Percentiles rank a stretch among this genome's conserved stretches.
These are phyloP conservation scores for Suillus ampliporus DNA, from an alignment of 768 basidiomycete genomes.

Conservation along the genomic window DNA sequence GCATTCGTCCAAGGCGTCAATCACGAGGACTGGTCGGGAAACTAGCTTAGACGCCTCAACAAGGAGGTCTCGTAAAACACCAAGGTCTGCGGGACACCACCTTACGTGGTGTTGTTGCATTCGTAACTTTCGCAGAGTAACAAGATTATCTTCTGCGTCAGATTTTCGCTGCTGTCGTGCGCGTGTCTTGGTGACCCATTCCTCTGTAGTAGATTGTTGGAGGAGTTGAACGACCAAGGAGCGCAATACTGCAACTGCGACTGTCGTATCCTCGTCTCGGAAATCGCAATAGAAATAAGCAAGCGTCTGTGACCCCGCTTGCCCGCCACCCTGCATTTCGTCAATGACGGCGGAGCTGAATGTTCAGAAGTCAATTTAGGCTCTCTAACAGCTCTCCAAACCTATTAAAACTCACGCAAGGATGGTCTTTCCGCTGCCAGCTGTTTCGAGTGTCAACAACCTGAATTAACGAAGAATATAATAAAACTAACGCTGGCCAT, in stretches of 20 bases:
- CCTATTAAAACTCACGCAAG: background rate
- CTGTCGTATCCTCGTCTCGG: conserved; percentile 15
- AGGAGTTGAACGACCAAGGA: conserved; percentile 25
- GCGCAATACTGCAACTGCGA: conserved; percentile 17
- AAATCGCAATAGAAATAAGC: conserved; percentile 30
- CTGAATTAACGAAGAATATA: background rate
- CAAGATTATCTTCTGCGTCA: background rate
- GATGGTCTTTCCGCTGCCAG: background rate
- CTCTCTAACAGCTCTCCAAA: background rate
- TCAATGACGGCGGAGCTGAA: conserved; percentile 23
- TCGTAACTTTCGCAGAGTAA: background rate
- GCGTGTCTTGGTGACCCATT: background rate
- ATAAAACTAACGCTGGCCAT: background rate
- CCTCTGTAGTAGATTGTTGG: background rate
- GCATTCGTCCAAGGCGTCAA: conserved; percentile 24
- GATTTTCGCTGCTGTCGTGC: background rate
- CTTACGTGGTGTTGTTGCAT: background rate
- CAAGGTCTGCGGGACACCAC: background rate
- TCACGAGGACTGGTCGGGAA: conserved; percentile 7
- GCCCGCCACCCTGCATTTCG: background rate
- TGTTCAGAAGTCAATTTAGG: background rate
- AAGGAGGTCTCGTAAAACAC: background rate
- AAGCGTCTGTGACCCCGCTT: conserved; percentile 9
- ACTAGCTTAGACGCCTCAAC: background rate
- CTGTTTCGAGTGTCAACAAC: background rate